Evolutionary conservation across 257 asterid genomes (phyloP).

Genomic region (Jaltomata sinuosa): DNA sequence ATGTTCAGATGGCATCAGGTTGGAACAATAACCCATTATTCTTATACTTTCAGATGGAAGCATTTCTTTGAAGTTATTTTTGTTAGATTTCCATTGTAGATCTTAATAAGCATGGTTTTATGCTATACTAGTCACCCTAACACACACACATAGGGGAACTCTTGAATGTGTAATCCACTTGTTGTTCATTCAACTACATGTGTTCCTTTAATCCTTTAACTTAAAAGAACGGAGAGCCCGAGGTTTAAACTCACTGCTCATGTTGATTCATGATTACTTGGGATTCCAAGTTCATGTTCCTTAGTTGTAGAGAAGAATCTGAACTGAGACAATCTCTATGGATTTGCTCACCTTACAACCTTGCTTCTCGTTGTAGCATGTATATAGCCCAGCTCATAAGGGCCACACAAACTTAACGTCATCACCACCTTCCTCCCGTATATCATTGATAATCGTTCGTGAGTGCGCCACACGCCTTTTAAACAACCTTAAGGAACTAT

Average conservation of each 20-base stretch:
- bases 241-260: background rate
- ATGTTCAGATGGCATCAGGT: conserved; percentile 93
- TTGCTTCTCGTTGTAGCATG: conserved; percentile 11
- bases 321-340: background rate
- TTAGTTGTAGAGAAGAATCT: background rate
- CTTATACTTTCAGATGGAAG: background rate
- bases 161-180: background rate
- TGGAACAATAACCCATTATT: background rate
- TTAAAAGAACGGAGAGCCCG: background rate
- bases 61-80: background rate
- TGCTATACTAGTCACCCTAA: background rate
- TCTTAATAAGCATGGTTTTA: background rate
- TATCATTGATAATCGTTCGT: too few relatives aligned
- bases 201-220: background rate
- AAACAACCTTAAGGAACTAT: background rate
- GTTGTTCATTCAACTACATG: background rate
- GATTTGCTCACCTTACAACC: background rate
- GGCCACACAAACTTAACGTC: conserved; percentile 6
- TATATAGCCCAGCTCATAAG: conserved; percentile 10
- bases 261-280: background rate
- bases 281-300: background rate
- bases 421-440: background rate
- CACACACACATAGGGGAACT: background rate
- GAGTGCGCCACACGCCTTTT: too few relatives aligned
- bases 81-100: background rate